Base-by-base conservation (phyloP, 345 rosid species). In the Euphorbia peplus region DNA sequence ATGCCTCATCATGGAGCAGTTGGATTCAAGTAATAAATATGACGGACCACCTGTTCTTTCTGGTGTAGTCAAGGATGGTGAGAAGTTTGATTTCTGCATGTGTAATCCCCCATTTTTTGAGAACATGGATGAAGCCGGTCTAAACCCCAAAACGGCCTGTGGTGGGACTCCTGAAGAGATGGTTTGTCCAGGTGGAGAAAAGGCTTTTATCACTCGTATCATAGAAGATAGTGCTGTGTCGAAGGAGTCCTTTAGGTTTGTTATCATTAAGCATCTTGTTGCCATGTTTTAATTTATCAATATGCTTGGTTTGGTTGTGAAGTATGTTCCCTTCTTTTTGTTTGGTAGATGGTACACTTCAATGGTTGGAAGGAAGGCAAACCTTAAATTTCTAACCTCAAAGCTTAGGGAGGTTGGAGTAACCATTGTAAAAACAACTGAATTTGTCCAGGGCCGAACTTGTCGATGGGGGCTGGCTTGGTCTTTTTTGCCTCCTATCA, bases 161-260 rank as follows among this genome's bases (percentile, higher is more conserved):
- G 99, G 98, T 30, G 98, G 99, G 65, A 91, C 99, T 72, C 76
- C 76, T 1, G 84, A 7, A n/a, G n/a, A n/a, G n/a, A n/a, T n/a
- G n/a, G n/a, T n/a, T n/a, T n/a, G n/a, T n/a, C n/a, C n/a, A n/a
- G 99, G 96, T 75, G 99, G 96, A 54, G 99, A 95, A 81, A 79
- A 70, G 75, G 88, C 95, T 69, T 91, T 95, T 69, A 88, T 95
- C 9, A 53, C 76, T 47, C 93, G 78, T 57, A 87, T 91, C 39
- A 86, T 91, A 39, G 85, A 88, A 79, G 99, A 91, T 79, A 95
- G 99, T 62, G 74, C 71, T 63, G 67, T 73, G 32, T 67, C 91
- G 76, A 86, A 78, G 83, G 86, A 87, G 21, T 80, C 83, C 16
- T 88, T 90, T 69, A 66, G 89, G 98, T 89, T 74, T 15, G 3